Conservation (phyloP, 768 basidiomycete species). For the Mycena pura region DNA sequence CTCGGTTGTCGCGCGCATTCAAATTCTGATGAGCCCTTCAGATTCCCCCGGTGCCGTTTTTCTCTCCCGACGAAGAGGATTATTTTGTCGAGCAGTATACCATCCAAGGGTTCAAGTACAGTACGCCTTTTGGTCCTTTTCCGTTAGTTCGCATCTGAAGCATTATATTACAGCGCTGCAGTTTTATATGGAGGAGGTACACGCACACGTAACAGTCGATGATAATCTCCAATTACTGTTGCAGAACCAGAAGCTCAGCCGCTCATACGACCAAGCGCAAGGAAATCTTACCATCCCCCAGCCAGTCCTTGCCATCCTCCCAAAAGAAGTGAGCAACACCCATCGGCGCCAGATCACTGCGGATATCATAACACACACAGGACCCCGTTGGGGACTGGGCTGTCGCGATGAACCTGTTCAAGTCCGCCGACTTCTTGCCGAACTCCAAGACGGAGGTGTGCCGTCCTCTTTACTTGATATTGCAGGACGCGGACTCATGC, state of each 20-base stretch:
- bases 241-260: slow-evolving; percentile 53
- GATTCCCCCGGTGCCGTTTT: slow-evolving; percentile 69
- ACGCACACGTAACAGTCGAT: not conserved
- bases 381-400: slow-evolving; percentile 58
- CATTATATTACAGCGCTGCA: slow-evolving; percentile 54
- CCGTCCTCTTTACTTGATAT: too few species aligned
- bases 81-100: slow-evolving; percentile 71
- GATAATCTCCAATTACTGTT: not conserved
- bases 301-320: slow-evolving; percentile 51
- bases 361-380: slow-evolving; percentile 31
- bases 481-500: too few species aligned
- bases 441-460: slow-evolving; percentile 49
- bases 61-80: slow-evolving; percentile 67
- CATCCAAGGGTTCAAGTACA: slow-evolving; percentile 63
- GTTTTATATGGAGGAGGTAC: slow-evolving; percentile 66
- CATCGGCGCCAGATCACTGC: too few species aligned
- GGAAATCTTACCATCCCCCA: slow-evolving; percentile 53
- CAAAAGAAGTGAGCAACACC: slow-evolving; percentile 47
- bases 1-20: not conserved
- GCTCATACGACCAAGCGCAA: slow-evolving; percentile 46
- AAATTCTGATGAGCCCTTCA: slow-evolving; percentile 31
- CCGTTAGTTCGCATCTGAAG: not conserved
- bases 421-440: slow-evolving; percentile 46
- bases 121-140: slow-evolving; percentile 45
- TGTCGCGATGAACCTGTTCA: slow-evolving; percentile 38